Evolutionary conservation across 768 basidiomycete genomes (phyloP).

Genomic region (Ephemerocybe angulata): DNA sequence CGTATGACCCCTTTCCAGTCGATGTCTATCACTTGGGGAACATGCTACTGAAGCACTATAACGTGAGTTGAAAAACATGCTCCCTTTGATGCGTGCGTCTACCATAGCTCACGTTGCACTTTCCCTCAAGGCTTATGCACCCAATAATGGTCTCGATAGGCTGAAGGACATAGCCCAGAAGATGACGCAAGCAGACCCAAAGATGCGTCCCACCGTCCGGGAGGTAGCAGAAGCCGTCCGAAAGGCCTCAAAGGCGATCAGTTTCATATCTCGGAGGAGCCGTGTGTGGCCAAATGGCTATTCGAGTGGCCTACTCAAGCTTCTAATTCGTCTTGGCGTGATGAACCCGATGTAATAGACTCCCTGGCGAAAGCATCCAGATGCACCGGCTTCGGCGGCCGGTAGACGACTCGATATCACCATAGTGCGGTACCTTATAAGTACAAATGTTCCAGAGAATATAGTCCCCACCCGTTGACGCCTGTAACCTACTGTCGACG

Average conservation of each 20-base stretch:
- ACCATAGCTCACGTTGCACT: background rate
- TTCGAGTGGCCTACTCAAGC: too few relatives aligned
- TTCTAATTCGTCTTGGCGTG: too few relatives aligned
- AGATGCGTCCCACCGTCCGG: background rate
- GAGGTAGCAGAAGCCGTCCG: background rate
- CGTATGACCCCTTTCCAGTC: slow-evolving; percentile 28
- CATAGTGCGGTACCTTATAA: too few relatives aligned
- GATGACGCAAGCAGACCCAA: background rate
- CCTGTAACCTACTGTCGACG: too few relatives aligned
- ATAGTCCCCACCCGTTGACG: too few relatives aligned
- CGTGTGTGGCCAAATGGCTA: background rate
- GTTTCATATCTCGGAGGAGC: background rate
- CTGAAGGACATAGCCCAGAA: background rate
- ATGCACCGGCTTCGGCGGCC: too few relatives aligned
- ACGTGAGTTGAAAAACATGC: too few relatives aligned
- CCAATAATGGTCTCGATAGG: background rate
- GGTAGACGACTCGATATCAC: too few relatives aligned
- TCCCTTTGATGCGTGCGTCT: too few relatives aligned
- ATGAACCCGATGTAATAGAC: too few relatives aligned
- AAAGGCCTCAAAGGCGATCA: background rate
- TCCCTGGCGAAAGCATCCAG: too few relatives aligned
- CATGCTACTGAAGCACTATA: slow-evolving; percentile 3
- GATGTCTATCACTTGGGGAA: slow-evolving; percentile 27
- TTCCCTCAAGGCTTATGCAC: background rate
- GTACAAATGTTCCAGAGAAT: too few relatives aligned